Evolutionary conservation across 495 filamentous ascomycete genomes (phyloP).

Genomic region (Oidiodendron maius): DNA sequence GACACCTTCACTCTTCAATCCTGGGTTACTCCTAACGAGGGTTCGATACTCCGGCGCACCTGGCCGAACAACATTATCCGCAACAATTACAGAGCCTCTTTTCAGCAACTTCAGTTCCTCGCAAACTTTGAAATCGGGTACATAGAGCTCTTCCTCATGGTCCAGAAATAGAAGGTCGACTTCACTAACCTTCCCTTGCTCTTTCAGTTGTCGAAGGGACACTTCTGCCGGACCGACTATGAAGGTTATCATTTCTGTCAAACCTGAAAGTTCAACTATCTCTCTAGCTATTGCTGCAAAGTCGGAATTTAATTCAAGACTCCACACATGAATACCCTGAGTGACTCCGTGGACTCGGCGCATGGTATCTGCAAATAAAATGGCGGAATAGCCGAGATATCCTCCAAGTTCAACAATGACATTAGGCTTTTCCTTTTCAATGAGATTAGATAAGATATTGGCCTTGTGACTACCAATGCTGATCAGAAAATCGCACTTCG

Average conservation of each 20-base stretch:
- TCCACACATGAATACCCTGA: conserved; percentile 53
- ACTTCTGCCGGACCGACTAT: conserved; percentile 56
- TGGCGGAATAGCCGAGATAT: conserved; percentile 74
- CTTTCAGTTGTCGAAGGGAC: conserved; percentile 47
- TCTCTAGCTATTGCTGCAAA: conserved; percentile 57
- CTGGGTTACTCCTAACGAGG: background rate
- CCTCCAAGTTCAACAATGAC: conserved; percentile 74
- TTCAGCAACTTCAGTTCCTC: conserved; percentile 60
- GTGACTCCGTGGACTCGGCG: conserved; percentile 27
- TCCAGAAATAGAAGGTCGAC: conserved; percentile 69
- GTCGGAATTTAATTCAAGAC: conserved; percentile 60
- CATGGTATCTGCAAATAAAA: conserved; percentile 61
- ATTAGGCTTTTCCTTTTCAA: conserved; percentile 55
- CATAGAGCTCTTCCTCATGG: conserved; percentile 66
- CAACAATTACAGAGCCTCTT: conserved; percentile 55
- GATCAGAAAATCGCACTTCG: conserved; percentile 62
- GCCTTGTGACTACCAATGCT: conserved; percentile 71
- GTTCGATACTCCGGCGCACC: conserved; percentile 13
- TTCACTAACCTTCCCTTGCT: conserved; percentile 40
- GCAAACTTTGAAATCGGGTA: conserved; percentile 61
- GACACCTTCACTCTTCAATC: conserved; percentile 8
- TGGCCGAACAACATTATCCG: conserved; percentile 51
- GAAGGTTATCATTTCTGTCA: conserved; percentile 60
- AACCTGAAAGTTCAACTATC: conserved; percentile 62
- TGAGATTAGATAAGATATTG: conserved; percentile 54